Base-by-base conservation (phyloP, 257 asterid species). In the Solanum ossicruentum region DNA sequence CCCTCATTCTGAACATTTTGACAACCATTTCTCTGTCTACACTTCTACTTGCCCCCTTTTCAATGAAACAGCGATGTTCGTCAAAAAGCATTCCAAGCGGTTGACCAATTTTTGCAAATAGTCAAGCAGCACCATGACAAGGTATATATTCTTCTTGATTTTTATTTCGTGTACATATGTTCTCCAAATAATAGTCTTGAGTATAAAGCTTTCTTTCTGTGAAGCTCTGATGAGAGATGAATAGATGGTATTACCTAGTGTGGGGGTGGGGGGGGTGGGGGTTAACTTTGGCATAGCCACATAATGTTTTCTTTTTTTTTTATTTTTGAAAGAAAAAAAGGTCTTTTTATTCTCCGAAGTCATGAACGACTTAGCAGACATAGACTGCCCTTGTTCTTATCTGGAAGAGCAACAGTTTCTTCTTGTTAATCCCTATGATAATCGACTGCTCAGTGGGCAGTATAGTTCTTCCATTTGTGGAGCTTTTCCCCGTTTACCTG, bases 11-110 rank as follows among this genome's bases (percentile, higher is more conserved):
- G 55, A 58, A 36, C 13, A 81, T 84, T 41, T 57, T 28, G 78
- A 47, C 78, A 66, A 72, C 23, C 15, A 18, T 21, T 26, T 32
- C 56, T 28, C 18, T 47, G 67, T 63, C 45, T 78, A 47, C 84
- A 11, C 49, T 52, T 77, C 41, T 73, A 55, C 56, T 84, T 84
- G 73, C 60, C 65, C 52, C 63, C 13, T 73, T 86, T 69, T 80
- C 80, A 36, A 67, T 52, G 86, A 58, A 80, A 63, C 92, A 96
- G 99, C 83, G 98, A 96, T 61, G 98, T 96, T 78, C 94, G 98
- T 82, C 90, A 93, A 66, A 94, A 96, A 89, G 98, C 98, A 84
- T 95, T 93, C 88, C 92, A 93, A 93, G 98, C 98, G 12, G 98
- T 94, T 85, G 99, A 96, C 82, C 99, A 95, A 77, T 96, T 96